A percentile compares a stretch with the other conserved stretches of the same genome.
These are phyloP conservation scores for Cokeromyces recurvatus DNA, from an alignment of 371 early-diverging fungal genomes.

Conservation along the genomic window DNA sequence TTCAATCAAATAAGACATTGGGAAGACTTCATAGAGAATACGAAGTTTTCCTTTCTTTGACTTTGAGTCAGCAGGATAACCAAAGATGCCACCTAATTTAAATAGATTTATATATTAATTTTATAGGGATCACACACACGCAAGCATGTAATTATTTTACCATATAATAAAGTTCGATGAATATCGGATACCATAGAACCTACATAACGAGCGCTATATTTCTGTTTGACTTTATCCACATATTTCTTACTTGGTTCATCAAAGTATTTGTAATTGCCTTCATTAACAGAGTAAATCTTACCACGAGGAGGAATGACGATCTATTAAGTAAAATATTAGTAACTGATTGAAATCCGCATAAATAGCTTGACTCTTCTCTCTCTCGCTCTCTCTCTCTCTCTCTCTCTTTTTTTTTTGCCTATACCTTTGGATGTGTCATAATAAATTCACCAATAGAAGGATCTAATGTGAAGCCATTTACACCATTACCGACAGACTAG, in stretches of 20 bases:
- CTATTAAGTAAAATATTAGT: slow-evolving; percentile 17
- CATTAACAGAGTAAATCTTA: slow-evolving; percentile 98
- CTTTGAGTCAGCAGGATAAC: slow-evolving; percentile 83
- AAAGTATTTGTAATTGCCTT: slow-evolving; percentile 94
- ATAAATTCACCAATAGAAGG: slow-evolving; percentile 97
- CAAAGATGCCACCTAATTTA: slow-evolving; percentile 67
- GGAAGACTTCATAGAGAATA: slow-evolving; percentile 97
- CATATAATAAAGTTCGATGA: slow-evolving; percentile 95
- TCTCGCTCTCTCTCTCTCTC: no score
- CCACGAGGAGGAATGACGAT: slow-evolving; percentile 78
- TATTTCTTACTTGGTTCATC: slow-evolving; percentile 86
- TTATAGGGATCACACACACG: no score
- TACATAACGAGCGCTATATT: slow-evolving; percentile 95
- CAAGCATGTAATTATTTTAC: no score
- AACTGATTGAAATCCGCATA: no score
- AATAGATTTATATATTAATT: no score
- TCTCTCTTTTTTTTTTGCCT: no score
- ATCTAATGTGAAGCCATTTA: slow-evolving; percentile 96
- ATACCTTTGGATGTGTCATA: slow-evolving; percentile 88
- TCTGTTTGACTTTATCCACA: slow-evolving; percentile 82
- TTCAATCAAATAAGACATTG: slow-evolving; percentile 94
- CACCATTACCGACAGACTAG: slow-evolving; percentile 83
- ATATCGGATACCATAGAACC: slow-evolving; percentile 99
- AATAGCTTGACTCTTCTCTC: no score
- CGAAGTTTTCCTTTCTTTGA: slow-evolving; percentile 92